A percentile compares a stretch with the other conserved stretches of the same genome.
These are phyloP conservation scores for Pyrus hybrid DNA, from an alignment of 331 rosid species.

Conservation along the genomic window DNA sequence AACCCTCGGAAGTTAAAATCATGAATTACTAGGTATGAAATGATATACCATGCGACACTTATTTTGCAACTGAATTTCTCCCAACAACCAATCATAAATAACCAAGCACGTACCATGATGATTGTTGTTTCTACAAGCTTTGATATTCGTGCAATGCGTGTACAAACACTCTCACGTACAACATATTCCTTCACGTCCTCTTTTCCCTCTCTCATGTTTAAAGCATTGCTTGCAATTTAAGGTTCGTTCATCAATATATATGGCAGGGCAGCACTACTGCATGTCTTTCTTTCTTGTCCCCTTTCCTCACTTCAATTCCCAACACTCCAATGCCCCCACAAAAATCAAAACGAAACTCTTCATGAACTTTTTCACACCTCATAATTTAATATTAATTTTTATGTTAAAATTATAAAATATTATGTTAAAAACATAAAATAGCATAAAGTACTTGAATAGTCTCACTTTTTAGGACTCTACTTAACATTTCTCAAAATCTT, in stretches of 20 bases:
- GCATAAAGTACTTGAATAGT: fast-evolving
- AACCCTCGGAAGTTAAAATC: neutral
- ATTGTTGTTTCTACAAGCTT: neutral
- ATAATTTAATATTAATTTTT: no score
- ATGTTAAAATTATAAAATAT: no score
- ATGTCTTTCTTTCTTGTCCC: constrained; percentile 15
- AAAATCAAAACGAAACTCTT: neutral
- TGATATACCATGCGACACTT: neutral
- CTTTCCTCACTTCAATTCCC: constrained; percentile 47
- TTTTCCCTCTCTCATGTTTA: neutral
- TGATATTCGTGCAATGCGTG: constrained; percentile 57
- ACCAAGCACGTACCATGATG: constrained; percentile 5
- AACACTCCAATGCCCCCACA: constrained; percentile 18
- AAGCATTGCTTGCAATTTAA: constrained; percentile 47
- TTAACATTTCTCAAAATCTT: neutral
- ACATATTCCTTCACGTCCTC: constrained; percentile 10
- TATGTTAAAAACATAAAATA: no score
- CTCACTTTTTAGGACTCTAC: no score
- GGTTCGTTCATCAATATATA: constrained; percentile 14
- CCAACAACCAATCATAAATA: neutral
- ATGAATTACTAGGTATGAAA: no score
- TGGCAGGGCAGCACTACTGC: constrained; percentile 13
- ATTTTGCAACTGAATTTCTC: neutral
- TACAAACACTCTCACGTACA: neutral
- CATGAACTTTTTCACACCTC: no score